These are phyloP conservation scores for Neonectria faginata DNA, from an alignment of 2,329 filamentous ascomycete genomes.

Conservation along the genomic window DNA sequence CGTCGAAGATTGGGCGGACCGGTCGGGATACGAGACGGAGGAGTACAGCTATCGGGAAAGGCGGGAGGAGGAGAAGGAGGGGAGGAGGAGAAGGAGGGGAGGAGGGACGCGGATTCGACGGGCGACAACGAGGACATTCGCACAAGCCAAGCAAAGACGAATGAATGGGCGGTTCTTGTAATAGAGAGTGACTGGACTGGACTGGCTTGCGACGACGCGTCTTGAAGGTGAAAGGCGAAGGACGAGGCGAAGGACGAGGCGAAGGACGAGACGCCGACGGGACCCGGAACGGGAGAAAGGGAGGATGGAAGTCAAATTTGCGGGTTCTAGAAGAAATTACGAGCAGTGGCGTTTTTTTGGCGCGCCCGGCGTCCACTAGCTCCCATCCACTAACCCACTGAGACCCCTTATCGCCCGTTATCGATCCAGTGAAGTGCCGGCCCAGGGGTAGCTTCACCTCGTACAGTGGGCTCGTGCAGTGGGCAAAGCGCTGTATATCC, in stretches of 20 bases:
- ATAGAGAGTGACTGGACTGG: neutral
- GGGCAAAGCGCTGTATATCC: neutral
- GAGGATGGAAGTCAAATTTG: conserved; percentile 27
- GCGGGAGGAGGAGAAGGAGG: neutral
- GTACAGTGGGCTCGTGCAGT: neutral
- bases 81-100: neutral
- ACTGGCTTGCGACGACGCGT: neutral
- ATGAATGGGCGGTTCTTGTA: neutral
- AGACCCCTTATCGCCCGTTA: neutral
- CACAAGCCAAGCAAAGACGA: neutral
- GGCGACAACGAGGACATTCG: conserved; percentile 14
- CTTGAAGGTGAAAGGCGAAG: conserved; percentile 4
- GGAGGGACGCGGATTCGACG: conserved; percentile 3
- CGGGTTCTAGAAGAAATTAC: conserved; percentile 28
- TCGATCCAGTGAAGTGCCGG: conserved; percentile 1
- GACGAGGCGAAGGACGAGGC: conserved; percentile 10
- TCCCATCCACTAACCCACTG: too few species aligned
- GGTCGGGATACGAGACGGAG: conserved; percentile 14
- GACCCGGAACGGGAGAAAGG: conserved; percentile 14
- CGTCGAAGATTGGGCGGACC: conserved; percentile 13
- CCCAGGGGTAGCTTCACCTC: neutral
- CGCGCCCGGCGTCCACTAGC: conserved; percentile 12
- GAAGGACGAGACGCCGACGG: conserved; percentile 10
- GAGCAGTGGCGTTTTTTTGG: conserved; percentile 17
- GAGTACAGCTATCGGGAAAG: conserved; percentile 9